Base-by-base conservation (phyloP, 2,329 filamentous ascomycete genomes). In the Atkinsonella hypoxylon region DNA sequence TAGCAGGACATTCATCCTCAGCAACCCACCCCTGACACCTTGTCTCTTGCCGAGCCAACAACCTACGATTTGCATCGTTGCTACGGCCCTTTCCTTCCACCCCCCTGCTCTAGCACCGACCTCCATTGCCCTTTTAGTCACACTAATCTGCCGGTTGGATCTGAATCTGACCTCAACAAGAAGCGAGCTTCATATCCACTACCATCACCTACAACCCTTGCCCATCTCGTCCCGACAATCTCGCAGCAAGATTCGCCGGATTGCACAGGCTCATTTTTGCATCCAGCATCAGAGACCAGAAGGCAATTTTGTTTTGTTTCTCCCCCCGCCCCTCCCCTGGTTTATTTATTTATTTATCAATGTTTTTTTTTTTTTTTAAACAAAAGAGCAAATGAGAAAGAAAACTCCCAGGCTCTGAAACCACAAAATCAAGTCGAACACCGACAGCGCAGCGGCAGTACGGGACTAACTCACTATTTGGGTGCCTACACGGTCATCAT, bases 91-190 rank as follows among this genome's bases (percentile, higher is more conserved):
- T 36, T 39, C 26, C 32, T 26, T 40, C 26, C 42, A 26, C n/a
- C 26, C 42, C 42, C 36, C 46, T 38, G 41, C 22, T 48, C 26
- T 30, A 20, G 18, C 36, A 36, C 34, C 18, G 42, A 17, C 31
- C 40, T 31, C 42, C 22, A 12, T 45, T 47, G 32, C 45, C 45
- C 17, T 40, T 43, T 17, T 38, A 30, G 45, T 48, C 49, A 47
- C 49, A 47, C 49, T 40, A 47, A 48, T 39, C 40, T 34, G 44
- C 12, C 42, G 18, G 46, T 41, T 45, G 36, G n/a, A 32, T 32
- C 17, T 26, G 5, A 26, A 30, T 20, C 17, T 34, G 17, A 47
- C 38, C 43, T 26, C 31, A 39, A n/a, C 38, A 20, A 41, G 36
- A 40, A 39, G 48, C 47, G 42, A 48, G 17, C 38, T 36, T 48